Evolutionary conservation across 2,329 filamentous ascomycete genomes (phyloP), one percentile per base, ranked within the genome.

Genomic region (Ophiocordyceps camponoti-saundersi): DNA sequence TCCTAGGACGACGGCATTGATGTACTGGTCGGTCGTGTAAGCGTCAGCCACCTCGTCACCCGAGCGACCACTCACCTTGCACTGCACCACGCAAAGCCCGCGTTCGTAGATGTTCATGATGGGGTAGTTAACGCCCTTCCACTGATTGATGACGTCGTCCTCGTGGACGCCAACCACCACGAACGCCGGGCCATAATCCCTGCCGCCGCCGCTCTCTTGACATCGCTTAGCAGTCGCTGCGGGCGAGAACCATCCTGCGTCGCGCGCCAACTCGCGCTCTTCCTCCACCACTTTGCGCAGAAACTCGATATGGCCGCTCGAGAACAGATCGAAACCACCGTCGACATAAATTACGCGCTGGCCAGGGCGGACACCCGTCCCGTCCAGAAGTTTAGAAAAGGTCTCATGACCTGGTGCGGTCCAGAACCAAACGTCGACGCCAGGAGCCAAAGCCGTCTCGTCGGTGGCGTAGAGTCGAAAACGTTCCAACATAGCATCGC

Each of bases 31-130:
- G 12, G 6, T 6, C 3, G 10, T 11, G 5, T 30, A 13, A 44
- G 22, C 42, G 22, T 11, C 42, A 12, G 15, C 16, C 26, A 18
- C 15, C 3, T 13, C 30, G 29, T 42, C 7, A 20, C 1, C 23
- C 12, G 15, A 13, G n/a, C 21, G 23, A 32, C 20, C 6, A 42
- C 76, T 57, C 70, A 90, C 86, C 63, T 83, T 83, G 71, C 92
- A 98, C 60, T 98, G 92, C 51, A 96, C 69, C 29, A 96, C 90
- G 61, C 92, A 98, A 21, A 98, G 78, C 2, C 89, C 89, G 41
- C 92, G 82, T 70, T 98, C 92, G 57, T 90, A 95, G 48, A 95
- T 89, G 69, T 96, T 98, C 92, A 98, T 98, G 67, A 98, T 96
- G 23, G 92, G 92, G 61, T 95, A 98, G 67, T 98, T 98, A 56